Conservation (phyloP, 108 stramenopile species). For the Schizochytrium sp. region DNA sequence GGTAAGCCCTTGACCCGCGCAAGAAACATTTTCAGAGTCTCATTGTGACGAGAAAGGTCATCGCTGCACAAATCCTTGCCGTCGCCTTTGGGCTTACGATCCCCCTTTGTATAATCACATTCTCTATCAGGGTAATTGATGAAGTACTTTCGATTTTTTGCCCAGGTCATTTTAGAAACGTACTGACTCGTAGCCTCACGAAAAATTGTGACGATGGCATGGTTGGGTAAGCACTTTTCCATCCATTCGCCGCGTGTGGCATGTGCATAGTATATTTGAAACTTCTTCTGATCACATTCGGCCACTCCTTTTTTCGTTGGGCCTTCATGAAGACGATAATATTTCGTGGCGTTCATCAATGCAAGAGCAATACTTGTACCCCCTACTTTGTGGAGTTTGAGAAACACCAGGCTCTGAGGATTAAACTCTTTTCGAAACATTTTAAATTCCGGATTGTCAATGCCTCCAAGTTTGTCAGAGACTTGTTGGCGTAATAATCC, state of each 20-base stretch:
- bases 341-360: neutral
- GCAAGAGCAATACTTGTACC: neutral
- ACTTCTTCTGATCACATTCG: neutral
- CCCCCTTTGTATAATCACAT: neutral
- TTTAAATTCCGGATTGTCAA: neutral
- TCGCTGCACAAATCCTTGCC: neutral
- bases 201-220: neutral
- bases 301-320: neutral
- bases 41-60: neutral
- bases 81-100: neutral
- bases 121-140: neutral
- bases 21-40: neutral
- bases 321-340: neutral
- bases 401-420: neutral
- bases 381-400: constrained; percentile 36
- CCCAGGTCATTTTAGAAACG: neutral
- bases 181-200: neutral
- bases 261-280: neutral
- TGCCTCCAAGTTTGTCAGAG: neutral
- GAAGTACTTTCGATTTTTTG: neutral
- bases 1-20: neutral
- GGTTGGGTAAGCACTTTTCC: neutral
- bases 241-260: neutral
- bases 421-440: neutral
- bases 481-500: neutral